Evolutionary conservation across 139 green algal species (phyloP).

Genomic region (Closterium sp.): DNA sequence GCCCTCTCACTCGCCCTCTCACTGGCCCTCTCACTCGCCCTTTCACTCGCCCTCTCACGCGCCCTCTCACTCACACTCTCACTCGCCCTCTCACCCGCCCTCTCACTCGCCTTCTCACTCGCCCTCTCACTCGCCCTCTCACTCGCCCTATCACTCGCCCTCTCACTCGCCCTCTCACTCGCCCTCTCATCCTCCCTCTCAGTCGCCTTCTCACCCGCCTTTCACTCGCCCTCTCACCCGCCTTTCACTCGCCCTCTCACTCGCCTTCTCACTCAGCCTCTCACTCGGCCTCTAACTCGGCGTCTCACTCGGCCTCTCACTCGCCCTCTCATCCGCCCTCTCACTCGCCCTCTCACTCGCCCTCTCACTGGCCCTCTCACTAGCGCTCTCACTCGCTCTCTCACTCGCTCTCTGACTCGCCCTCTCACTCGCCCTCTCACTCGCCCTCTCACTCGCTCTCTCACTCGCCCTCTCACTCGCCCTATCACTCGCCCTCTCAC

Average conservation of each 20-base stretch:
- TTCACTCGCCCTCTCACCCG: not conserved
- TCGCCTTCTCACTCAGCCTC: not conserved
- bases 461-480: too few relatives aligned
- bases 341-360: too few relatives aligned
- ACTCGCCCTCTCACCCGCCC: not conserved
- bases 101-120: not conserved
- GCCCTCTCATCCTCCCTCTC: too few relatives aligned
- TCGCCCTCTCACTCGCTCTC: not conserved
- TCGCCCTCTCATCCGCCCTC: not conserved
- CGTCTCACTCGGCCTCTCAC: not conserved
- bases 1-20: too few relatives aligned
- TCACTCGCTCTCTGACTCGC: too few relatives aligned
- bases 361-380: not conserved
- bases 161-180: not conserved
- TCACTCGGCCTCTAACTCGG: not conserved
- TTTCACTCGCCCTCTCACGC: not conserved
- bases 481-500: not conserved
- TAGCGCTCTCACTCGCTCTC: not conserved
- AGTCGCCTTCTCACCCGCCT: not conserved
- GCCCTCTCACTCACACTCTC: too few relatives aligned
- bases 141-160: too few relatives aligned
- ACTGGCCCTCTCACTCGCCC: too few relatives aligned
- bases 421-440: not conserved
- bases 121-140: too few relatives aligned
- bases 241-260: too few relatives aligned